Conservation (phyloP, 371 early-diverging fungal species). For the Rhizomucor pusillus region DNA sequence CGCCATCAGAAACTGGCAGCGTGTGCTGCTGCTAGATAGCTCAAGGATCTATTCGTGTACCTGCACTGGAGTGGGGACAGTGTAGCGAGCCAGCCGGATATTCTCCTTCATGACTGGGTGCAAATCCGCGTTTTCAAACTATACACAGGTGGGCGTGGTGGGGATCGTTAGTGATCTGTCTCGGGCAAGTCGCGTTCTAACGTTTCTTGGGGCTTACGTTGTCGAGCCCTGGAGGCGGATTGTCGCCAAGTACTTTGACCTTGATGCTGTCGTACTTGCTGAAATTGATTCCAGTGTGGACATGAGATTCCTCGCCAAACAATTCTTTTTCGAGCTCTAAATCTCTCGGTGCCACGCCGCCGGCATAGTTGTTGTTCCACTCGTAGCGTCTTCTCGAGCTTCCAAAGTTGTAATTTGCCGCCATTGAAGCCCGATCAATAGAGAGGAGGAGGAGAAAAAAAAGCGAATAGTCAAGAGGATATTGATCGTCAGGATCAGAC, state of each 20-base stretch:
- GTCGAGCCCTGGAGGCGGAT: constrained; percentile 41
- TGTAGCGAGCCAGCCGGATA: constrained; percentile 52
- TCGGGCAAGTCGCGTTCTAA: too few relatives aligned
- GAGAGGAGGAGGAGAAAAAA: too few relatives aligned
- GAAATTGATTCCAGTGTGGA: constrained; percentile 58
- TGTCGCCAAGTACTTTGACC: constrained; percentile 48
- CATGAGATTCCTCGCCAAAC: constrained; percentile 41
- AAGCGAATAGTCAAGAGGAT: too few relatives aligned
- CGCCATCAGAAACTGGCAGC: too few relatives aligned
- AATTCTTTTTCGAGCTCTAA: constrained; percentile 48
- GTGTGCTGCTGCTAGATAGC: too few relatives aligned
- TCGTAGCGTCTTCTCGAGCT: constrained; percentile 41
- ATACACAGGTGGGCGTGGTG: constrained; percentile 38
- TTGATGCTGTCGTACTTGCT: constrained; percentile 53
- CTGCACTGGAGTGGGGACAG: constrained; percentile 72
- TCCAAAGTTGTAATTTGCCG: constrained; percentile 37
- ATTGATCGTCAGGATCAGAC: too few relatives aligned
- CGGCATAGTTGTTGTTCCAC: constrained; percentile 34
- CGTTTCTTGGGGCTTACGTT: constrained; percentile 13
- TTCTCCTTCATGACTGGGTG: constrained; percentile 57
- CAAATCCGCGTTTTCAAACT: constrained; percentile 51
- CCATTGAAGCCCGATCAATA: too few relatives aligned
- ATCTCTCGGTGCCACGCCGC: constrained; percentile 41
- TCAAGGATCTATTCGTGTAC: constrained; percentile 13
- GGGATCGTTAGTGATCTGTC: too few relatives aligned